phyloP scores from a whole-genome alignment of 345 rosid species.

The Eucalyptus viminalis region DNA sequence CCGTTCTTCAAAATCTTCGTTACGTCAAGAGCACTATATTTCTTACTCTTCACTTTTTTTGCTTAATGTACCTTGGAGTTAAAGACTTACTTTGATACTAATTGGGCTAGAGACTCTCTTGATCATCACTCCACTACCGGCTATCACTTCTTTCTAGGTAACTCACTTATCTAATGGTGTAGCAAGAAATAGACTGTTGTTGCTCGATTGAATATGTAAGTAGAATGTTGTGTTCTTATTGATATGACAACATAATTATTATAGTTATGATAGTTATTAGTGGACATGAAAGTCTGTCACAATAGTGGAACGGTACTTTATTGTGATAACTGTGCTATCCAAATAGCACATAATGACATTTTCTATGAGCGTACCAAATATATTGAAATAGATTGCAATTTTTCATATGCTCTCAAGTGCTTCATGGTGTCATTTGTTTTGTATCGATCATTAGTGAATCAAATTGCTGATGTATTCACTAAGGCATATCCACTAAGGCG shows the following conservation, averaged over 20 bases:
- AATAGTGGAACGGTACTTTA: too few relatives aligned
- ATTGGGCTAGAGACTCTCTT: accelerated
- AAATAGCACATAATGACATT: too few relatives aligned
- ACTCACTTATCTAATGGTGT: too few relatives aligned
- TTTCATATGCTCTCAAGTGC: accelerated
- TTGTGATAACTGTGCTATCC: accelerated
- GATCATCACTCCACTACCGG: accelerated
- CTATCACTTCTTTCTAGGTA: accelerated
- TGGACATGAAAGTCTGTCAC: accelerated
- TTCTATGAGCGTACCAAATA: accelerated
- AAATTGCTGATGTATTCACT: too few relatives aligned
- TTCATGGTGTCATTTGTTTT: background rate
- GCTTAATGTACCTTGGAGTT: too few relatives aligned
- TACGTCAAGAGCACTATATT: too few relatives aligned
- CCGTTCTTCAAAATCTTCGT: accelerated
- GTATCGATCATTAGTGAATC: accelerated
- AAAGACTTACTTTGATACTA: accelerated
- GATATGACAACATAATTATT: too few relatives aligned
- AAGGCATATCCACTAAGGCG: too few relatives aligned
- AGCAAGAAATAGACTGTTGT: too few relatives aligned
- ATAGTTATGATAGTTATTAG: too few relatives aligned
- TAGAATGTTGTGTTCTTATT: too few relatives aligned
- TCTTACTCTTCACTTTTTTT: accelerated
- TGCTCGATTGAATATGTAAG: accelerated
- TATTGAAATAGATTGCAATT: too few relatives aligned